These are phyloP conservation scores for Alternaria sp. DNA, from an alignment of 2,329 filamentous ascomycete species.

Conservation along the genomic window DNA sequence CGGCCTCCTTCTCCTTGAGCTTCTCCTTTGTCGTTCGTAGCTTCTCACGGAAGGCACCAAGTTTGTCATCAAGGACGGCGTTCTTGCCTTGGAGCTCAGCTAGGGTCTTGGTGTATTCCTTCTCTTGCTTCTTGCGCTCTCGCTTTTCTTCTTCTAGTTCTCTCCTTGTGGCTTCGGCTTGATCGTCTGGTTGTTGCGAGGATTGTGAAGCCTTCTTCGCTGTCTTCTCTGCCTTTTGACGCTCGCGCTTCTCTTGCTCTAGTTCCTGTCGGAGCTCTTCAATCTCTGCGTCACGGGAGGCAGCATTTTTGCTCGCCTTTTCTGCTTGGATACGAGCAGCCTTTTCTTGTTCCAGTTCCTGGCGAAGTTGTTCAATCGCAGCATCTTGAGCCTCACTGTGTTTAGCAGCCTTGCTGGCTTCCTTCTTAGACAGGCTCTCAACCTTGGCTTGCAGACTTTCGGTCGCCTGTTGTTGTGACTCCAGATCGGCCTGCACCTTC, in stretches of 20 bases:
- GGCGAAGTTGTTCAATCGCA: slow-evolving; percentile 43
- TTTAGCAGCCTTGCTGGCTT: slow-evolving; percentile 45
- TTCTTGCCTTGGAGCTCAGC: slow-evolving; percentile 69
- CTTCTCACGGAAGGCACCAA: slow-evolving; percentile 74
- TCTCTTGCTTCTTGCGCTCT: slow-evolving; percentile 62
- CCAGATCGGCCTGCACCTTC: slow-evolving; percentile 42
- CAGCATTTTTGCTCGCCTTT: slow-evolving; percentile 47
- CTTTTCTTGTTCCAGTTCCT: slow-evolving; percentile 56
- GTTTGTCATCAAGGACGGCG: slow-evolving; percentile 72
- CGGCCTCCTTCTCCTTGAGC: slow-evolving; percentile 70
- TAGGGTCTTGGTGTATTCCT: slow-evolving; percentile 63
- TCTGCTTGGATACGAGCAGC: slow-evolving; percentile 37
- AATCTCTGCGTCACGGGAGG: slow-evolving; percentile 33
- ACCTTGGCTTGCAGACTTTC: slow-evolving; percentile 45
- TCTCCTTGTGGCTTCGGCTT: slow-evolving; percentile 58
- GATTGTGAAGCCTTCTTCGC: slow-evolving; percentile 50
- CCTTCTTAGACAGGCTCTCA: slow-evolving; percentile 45
- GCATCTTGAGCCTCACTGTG: slow-evolving; percentile 44
- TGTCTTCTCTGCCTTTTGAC: slow-evolving; percentile 42
- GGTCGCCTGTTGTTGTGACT: slow-evolving; percentile 40
- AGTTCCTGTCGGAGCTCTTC: slow-evolving; percentile 49
- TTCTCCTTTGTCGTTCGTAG: slow-evolving; percentile 74
- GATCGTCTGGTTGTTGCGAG: slow-evolving; percentile 51
- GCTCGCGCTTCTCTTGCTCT: slow-evolving; percentile 52
- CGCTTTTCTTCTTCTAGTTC: slow-evolving; percentile 62